These are phyloP conservation scores for Tritrichomonas foetus DNA, from an alignment of 208 protist species.

Conservation along the genomic window DNA sequence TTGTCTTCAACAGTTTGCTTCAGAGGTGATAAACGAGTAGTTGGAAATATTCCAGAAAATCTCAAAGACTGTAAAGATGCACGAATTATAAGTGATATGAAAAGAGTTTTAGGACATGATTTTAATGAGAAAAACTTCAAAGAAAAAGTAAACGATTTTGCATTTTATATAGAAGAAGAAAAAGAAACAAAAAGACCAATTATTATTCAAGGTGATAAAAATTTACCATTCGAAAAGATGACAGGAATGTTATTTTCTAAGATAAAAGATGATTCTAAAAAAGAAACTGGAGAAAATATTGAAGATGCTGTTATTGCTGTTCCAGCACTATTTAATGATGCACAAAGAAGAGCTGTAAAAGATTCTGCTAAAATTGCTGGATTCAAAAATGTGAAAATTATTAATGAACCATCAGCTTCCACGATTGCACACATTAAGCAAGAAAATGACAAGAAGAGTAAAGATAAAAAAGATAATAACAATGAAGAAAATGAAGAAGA, in stretches of 20 bases:
- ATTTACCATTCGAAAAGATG: not conserved
- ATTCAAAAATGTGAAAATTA: constrained; percentile 91
- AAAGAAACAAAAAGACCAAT: not conserved
- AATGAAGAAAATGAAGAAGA: too few species aligned
- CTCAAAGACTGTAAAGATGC: not conserved
- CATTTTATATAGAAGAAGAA: not conserved
- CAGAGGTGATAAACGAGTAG: not conserved
- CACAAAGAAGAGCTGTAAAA: constrained; percentile 90
- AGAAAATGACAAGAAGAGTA: too few species aligned
- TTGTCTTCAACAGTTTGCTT: not conserved
- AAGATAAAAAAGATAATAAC: too few species aligned
- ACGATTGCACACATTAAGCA: constrained; percentile 97
- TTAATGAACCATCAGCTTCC: constrained; percentile 95
- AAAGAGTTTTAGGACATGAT: constrained; percentile 76
- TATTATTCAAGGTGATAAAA: not conserved
- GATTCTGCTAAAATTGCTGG: constrained; percentile 90
- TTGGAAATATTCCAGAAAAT: not conserved
- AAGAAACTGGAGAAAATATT: constrained; percentile 78
- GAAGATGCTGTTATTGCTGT: constrained; percentile 87
- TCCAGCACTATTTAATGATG: constrained; percentile 98
- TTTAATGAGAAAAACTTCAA: constrained; percentile 72
- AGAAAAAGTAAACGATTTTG: too few species aligned
- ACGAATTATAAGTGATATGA: constrained; percentile 72
- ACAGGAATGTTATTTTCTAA: constrained; percentile 51
- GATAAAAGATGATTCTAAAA: constrained; percentile 84